Evolutionary conservation across 2,329 filamentous ascomycete species (phyloP).

Genomic region (Sordariomycetes sp.): DNA sequence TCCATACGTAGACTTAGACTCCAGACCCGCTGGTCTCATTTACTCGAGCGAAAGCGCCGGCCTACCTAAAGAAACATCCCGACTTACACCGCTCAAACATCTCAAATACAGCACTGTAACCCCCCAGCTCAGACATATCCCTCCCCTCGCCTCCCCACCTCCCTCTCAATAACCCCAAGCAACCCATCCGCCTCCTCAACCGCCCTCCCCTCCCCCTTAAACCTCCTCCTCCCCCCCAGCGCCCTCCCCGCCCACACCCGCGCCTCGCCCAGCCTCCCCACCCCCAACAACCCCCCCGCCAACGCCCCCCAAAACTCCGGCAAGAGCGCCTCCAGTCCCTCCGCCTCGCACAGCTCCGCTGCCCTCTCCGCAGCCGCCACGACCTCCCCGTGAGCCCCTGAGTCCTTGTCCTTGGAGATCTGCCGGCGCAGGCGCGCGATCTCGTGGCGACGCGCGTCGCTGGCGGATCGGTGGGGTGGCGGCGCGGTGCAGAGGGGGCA

Average conservation of each 20-base stretch:
- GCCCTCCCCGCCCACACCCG: slow-evolving; percentile 11
- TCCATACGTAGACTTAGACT: no score
- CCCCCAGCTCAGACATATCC: no score
- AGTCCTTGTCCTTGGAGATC: slow-evolving; percentile 9
- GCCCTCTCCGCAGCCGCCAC: slow-evolving; percentile 9
- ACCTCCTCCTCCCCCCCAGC: slow-evolving; percentile 11
- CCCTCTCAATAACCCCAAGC: not conserved
- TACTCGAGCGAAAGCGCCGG: no score
- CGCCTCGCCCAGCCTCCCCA: slow-evolving; percentile 11
- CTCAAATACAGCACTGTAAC: no score
- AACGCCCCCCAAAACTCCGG: slow-evolving; percentile 14
- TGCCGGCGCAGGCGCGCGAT: slow-evolving; percentile 12
- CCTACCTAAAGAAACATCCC: no score
- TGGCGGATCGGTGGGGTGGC: slow-evolving; percentile 7
- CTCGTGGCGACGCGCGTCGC: slow-evolving; percentile 12
- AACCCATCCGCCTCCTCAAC: not conserved
- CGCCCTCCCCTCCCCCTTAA: slow-evolving; percentile 4
- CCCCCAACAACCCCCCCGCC: slow-evolving; percentile 10
- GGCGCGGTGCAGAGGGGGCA: slow-evolving; percentile 13
- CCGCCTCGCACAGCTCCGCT: slow-evolving; percentile 10
- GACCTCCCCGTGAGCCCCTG: slow-evolving; percentile 6
- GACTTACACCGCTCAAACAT: no score
- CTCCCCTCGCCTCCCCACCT: no score
- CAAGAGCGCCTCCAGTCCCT: slow-evolving; percentile 13
- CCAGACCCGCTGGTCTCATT: no score